Evolutionary conservation across 805 yeast species (phyloP), one percentile per base, ranked within the genome.

Genomic region (Naumovozyma dairenensis): DNA sequence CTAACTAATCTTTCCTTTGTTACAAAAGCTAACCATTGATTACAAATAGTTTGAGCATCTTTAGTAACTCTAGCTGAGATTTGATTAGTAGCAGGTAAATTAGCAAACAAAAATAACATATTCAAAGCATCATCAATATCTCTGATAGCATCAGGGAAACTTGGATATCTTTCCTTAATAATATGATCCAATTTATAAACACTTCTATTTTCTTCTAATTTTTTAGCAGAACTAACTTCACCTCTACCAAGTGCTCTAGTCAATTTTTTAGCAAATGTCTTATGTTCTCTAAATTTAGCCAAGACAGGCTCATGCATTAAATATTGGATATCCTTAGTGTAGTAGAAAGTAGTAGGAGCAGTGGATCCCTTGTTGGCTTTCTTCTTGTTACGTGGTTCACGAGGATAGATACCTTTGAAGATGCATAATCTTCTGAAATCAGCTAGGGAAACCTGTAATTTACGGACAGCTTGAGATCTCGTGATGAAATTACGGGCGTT

Each of bases 281-380:
- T 92, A 63, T 92, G 97, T 39, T 87, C 95, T 64, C 98, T 76
- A 63, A 92, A 92, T 61, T 83, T 86, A 41, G 71, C 72, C 49
- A 92, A 68, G 17, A 92, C 81, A 4, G 97, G 97, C 65, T 92
- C 98, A 59, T 92, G 98, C 66, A 85, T 65, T 48, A 92, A 67
- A 59, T 89, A 92, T 61, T 87, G 95, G 45, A 92, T 92, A 59
- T 92, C 98, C 61, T 86, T 92, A 43, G 80, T 60, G 59, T 86
- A 89, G 64, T 92, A 92, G 58, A 92, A 93, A 3, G 98, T 92
- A 16, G 81, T 80, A 30, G 94, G 94, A 17, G 93, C 94, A 6
- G 96, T 84, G n/a, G 95, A 82, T 16, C 98, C 97, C 62, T 85
- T 92, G 62, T 86, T 89, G 39, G 96, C 96, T 69, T 85, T 87